Evolutionary conservation across 2,329 filamentous ascomycete genomes (phyloP).

Genomic region (Pseudocercospora musae): DNA sequence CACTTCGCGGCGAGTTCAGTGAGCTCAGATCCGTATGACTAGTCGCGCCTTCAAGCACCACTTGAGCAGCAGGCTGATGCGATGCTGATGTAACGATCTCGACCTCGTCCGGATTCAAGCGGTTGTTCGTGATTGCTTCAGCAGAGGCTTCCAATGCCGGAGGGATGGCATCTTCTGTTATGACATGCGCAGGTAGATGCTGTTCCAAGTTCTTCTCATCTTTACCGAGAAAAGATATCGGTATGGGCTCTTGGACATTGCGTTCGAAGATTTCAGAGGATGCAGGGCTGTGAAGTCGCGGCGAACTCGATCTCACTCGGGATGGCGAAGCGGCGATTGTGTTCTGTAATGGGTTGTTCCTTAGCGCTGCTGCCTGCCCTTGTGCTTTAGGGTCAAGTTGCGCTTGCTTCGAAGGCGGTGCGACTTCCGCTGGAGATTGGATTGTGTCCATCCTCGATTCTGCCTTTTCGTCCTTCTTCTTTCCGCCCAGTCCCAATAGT

Average conservation of each 20-base stretch:
- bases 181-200: conserved; percentile 82
- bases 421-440: conserved; percentile 8
- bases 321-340: conserved; percentile 29
- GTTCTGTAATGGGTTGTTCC: conserved; percentile 23
- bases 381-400: conserved; percentile 15
- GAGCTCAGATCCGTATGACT: conserved; percentile 31
- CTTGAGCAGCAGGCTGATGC: conserved; percentile 73
- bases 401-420: conserved; percentile 10
- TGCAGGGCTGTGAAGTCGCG: conserved; percentile 73
- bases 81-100: conserved; percentile 86
- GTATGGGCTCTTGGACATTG: conserved; percentile 72
- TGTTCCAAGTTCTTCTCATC: conserved; percentile 52
- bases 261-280: conserved; percentile 83
- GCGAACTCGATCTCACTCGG: conserved; percentile 65
- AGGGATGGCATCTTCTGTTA: conserved; percentile 91
- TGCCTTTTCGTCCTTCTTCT: conserved; percentile 15
- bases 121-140: conserved; percentile 82
- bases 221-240: conserved; percentile 37
- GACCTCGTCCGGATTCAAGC: conserved; percentile 80
- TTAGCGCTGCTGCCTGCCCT: conserved; percentile 21
- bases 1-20: conserved; percentile 19
- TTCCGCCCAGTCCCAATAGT: conserved; percentile 17
- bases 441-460: conserved; percentile 5
- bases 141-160: conserved; percentile 88
- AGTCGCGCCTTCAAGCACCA: conserved; percentile 47